Base-by-base conservation (phyloP, 164 flowering plant species). In the Vitis rupestris region DNA sequence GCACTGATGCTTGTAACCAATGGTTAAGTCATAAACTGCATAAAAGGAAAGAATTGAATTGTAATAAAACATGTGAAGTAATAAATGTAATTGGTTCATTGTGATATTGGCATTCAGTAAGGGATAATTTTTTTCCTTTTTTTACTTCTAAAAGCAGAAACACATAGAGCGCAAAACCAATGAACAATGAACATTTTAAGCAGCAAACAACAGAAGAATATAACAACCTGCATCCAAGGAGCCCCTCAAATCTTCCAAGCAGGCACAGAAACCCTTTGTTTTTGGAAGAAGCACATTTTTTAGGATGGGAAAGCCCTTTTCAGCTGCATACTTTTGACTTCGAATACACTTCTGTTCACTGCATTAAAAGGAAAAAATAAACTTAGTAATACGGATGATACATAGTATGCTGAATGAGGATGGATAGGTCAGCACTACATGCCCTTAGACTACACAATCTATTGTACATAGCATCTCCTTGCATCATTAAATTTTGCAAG, bases 1-100 rank as follows among this genome's bases (percentile, higher is more conserved):
- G 78, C 89, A 89, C 8, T 78, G 79, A 64, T 80, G 66, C 81
- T 89, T 94, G 85, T 92, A 94, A 9, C 84, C 98, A 57, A 94
- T 94, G 56, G 97, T 94, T 27, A 90, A 70, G 64, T 90, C 97
- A 74, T 92, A 94, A 73, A 94, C 98, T 94, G 89, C 84, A 81
- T 62, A 12, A 61, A 64, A 23, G 30, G 47, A 70, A 37, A 37
- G 44, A 37, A 6, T 37, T 37, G 7, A 37, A 37, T 37, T 37
- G 44, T 37, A 37, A 37, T 37, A 37, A 37, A 37, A 37, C 6
- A 37, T 37, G 44, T 37, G 27, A 23, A 37, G 44, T 37, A 37
- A 3, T 6, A 37, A 37, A 37, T 37, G 7, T 37, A 6, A 37
- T 3, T 37, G 44, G 44, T 37, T 37, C 44, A 37, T 37, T 37